Evolutionary conservation across 345 rosid species (phyloP).

Genomic region (Combretum micranthum): DNA sequence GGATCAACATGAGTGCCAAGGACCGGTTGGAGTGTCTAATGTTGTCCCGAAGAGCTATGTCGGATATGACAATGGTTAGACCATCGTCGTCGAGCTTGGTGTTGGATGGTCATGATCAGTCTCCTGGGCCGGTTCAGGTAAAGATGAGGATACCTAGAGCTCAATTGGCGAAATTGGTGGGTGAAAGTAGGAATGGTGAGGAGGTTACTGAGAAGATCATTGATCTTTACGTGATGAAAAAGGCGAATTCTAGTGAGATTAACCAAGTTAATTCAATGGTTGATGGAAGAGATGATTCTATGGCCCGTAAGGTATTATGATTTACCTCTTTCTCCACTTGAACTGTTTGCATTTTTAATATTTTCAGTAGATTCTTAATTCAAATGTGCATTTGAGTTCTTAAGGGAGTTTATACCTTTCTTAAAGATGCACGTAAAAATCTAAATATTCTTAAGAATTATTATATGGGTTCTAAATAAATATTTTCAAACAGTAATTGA

Average conservation of each 20-base stretch:
- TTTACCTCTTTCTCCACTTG: too few species aligned
- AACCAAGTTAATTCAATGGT: too few species aligned
- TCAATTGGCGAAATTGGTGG: constrained; percentile 58
- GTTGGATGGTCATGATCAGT: neutral
- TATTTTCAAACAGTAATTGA: too few species aligned
- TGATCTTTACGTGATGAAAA: constrained; percentile 31
- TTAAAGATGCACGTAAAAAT: too few species aligned
- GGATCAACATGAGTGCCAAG: constrained; percentile 67
- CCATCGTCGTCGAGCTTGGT: neutral
- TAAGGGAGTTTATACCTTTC: too few species aligned
- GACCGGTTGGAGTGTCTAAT: constrained; percentile 73
- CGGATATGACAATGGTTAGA: constrained; percentile 39
- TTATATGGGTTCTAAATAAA: too few species aligned
- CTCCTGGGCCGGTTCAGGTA: constrained; percentile 27
- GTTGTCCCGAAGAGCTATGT: constrained; percentile 65
- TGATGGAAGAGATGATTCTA: neutral
- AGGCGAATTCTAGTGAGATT: neutral
- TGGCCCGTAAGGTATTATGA: too few species aligned
- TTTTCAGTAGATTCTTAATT: too few species aligned
- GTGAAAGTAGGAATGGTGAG: constrained; percentile 49
- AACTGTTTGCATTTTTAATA: too few species aligned
- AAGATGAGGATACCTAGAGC: constrained; percentile 66
- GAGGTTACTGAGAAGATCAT: constrained; percentile 69
- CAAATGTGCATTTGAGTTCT: too few species aligned
- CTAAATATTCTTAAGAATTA: too few species aligned